Percentiles rank a stretch among this genome's conserved stretches.
Evolutionary conservation across 164 flowering plant genomes (phyloP).

Genomic region (Hamamelis virginiana): DNA sequence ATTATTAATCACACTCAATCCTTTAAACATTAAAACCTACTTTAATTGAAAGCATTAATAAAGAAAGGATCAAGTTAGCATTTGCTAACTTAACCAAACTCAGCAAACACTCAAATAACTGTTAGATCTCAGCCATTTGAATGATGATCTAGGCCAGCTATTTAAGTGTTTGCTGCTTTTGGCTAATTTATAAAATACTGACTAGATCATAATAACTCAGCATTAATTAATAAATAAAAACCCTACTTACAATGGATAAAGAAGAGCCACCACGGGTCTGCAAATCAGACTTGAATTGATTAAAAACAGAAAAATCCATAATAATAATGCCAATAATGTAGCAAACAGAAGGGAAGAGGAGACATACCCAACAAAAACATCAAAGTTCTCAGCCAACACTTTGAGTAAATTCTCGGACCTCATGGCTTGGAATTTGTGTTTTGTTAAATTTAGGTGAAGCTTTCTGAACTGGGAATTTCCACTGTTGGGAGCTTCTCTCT

Average conservation of each 20-base stretch:
- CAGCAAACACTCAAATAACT: too few species aligned
- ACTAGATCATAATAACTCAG: too few species aligned
- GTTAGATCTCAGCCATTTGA: too few species aligned
- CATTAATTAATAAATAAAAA: too few species aligned
- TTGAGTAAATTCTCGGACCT: constrained; percentile 59
- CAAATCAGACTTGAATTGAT: constrained; percentile 14
- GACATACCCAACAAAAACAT: constrained; percentile 74
- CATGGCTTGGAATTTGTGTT: constrained; percentile 31
- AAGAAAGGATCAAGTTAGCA: background rate
- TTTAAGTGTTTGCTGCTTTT: too few species aligned
- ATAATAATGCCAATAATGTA: background rate
- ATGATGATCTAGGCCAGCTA: too few species aligned
- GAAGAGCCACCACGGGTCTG: constrained; percentile 84
- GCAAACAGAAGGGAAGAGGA: background rate
- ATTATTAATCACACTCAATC: too few species aligned
- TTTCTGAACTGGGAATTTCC: background rate
- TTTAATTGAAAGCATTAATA: background rate
- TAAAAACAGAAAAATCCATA: background rate
- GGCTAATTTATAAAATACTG: too few species aligned
- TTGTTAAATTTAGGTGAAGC: background rate
- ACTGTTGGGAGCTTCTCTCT: background rate
- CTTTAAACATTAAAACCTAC: background rate
- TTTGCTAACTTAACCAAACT: too few species aligned
- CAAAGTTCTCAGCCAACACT: constrained; percentile 60
- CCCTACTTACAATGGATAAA: constrained; percentile 78